phyloP scores from a whole-genome alignment of 352 stramenopile genomes.

The Globisporangium alternatum region DNA sequence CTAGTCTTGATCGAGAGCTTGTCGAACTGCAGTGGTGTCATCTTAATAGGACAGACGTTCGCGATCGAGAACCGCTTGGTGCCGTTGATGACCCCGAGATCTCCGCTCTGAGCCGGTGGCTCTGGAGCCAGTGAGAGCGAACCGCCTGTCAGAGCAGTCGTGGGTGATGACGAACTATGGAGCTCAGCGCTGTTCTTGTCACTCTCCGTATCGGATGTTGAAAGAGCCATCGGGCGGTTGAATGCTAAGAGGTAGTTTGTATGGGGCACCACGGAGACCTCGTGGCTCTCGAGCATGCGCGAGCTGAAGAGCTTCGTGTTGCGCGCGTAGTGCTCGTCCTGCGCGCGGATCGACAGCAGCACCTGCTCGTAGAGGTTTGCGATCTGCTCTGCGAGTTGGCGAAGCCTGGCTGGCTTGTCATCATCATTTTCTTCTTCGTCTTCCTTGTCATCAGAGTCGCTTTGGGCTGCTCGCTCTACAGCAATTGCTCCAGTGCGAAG shows the following conservation, averaged over 20 bases:
- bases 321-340: constrained; percentile 69
- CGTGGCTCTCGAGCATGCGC: constrained; percentile 58
- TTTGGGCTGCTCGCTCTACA: background rate
- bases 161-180: background rate
- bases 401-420: background rate
- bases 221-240: background rate
- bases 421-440: background rate
- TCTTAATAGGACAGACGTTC: constrained; percentile 13
- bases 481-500: background rate
- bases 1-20: background rate
- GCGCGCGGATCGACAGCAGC: constrained; percentile 34
- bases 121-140: background rate
- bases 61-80: constrained; percentile 32
- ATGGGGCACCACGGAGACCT: constrained; percentile 42
- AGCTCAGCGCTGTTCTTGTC: background rate
- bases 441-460: background rate
- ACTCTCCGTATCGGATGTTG: background rate
- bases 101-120: constrained; percentile 11
- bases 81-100: constrained; percentile 53
- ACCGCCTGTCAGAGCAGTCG: background rate
- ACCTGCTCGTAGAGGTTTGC: constrained; percentile 26
- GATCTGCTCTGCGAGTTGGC: background rate
- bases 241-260: background rate
- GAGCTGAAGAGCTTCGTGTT: constrained; percentile 64
- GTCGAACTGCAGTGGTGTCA: constrained; percentile 8